These are phyloP conservation scores for Ormosia semicastrata DNA, from an alignment of 306 rosid species.

Conservation along the genomic window DNA sequence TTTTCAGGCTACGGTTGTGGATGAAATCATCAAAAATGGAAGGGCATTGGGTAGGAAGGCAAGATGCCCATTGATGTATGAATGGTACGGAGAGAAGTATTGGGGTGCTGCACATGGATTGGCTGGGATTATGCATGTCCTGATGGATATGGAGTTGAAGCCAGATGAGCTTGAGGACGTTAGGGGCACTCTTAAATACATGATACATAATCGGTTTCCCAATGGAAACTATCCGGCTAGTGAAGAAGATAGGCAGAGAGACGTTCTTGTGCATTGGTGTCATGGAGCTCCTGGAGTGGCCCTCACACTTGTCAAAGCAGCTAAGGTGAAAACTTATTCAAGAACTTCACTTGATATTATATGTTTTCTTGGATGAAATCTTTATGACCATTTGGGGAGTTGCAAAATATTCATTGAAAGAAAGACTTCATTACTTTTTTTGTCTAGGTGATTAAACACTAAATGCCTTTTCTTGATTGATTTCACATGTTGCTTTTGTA, in stretches of 20 bases:
- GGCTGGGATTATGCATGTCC: constrained; percentile 77
- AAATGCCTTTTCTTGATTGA: not conserved
- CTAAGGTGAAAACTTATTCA: constrained; percentile 51
- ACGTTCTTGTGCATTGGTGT: constrained; percentile 80
- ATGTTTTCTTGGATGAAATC: not conserved
- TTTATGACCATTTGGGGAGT: not conserved
- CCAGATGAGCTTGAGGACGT: constrained; percentile 70
- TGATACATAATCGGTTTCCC: constrained; percentile 51
- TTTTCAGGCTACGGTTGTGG: constrained; percentile 49
- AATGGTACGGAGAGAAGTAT: constrained; percentile 78
- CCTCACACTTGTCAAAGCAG: constrained; percentile 78
- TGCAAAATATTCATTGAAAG: not conserved
- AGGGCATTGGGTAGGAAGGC: constrained; percentile 58
- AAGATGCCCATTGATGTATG: constrained; percentile 65
- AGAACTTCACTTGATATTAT: not conserved
- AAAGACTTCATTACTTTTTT: not conserved
- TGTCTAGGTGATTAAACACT: not conserved
- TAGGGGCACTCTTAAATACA: constrained; percentile 63
- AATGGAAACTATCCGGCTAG: constrained; percentile 70
- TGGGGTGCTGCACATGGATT: constrained; percentile 91
- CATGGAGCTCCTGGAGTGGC: constrained; percentile 86
- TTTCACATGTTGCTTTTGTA: not conserved
- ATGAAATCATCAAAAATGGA: constrained; percentile 59
- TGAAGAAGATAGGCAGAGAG: constrained; percentile 56
- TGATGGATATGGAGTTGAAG: constrained; percentile 71